phyloP scores from a whole-genome alignment of 2,329 filamentous ascomycete genomes.

The Bipolaris zeicola region DNA sequence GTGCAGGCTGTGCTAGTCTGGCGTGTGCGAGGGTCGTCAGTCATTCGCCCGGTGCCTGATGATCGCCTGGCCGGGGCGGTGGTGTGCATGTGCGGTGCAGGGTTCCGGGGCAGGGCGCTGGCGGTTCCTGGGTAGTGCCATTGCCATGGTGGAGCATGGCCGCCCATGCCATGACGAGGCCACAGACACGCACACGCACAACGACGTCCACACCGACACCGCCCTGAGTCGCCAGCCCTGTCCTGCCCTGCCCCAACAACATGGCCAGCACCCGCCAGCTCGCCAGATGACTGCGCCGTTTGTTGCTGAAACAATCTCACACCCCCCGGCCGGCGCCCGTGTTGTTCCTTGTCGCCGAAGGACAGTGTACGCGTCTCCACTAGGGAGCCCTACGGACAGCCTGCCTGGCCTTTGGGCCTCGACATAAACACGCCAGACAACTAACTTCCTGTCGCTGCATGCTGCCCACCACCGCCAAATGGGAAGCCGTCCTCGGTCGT shows the following conservation, averaged over 20 bases:
- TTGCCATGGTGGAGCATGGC: not conserved
- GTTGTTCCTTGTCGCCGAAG: constrained; percentile 27
- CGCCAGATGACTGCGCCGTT: constrained; percentile 3
- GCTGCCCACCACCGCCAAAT: constrained; percentile 37
- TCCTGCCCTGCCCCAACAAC: constrained; percentile 4
- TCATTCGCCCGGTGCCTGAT: constrained; percentile 30
- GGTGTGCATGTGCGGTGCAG: constrained; percentile 17
- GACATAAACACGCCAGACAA: not conserved
- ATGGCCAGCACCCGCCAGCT: not conserved
- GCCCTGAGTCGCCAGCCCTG: not conserved
- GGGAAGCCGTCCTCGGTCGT: constrained; percentile 33
- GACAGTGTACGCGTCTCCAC: constrained; percentile 29
- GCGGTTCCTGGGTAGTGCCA: constrained; percentile 2
- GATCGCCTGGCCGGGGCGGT: constrained; percentile 16
- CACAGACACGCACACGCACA: constrained; percentile 12
- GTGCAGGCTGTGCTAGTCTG: constrained; percentile 7
- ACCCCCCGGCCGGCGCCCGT: constrained; percentile 27
- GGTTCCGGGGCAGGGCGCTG: not conserved
- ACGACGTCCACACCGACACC: constrained; percentile 7
- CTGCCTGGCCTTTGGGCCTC: constrained; percentile 1
- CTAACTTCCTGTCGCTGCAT: constrained; percentile 21
- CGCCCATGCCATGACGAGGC: not conserved
- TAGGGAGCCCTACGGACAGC: constrained; percentile 14
- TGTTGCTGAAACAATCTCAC: constrained; percentile 34
- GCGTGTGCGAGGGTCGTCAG: constrained; percentile 4